Conservation (phyloP, 306 rosid species). For the Medicago truncatula region DNA sequence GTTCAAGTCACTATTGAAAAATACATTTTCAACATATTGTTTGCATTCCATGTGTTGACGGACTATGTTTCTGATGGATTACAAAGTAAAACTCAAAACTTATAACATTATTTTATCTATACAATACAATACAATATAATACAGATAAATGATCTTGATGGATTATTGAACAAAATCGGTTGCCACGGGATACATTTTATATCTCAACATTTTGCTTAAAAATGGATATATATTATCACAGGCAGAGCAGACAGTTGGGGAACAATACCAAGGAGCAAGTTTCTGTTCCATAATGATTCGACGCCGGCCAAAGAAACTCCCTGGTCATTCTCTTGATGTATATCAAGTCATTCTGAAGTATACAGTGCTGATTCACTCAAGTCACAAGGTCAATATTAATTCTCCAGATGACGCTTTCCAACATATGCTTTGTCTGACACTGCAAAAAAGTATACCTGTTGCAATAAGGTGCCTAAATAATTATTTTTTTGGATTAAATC, state of each 20-base stretch:
- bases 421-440: slow-evolving; percentile 1
- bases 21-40: not conserved
- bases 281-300: not conserved
- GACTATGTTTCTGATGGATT: not conserved
- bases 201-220: slow-evolving; percentile 18
- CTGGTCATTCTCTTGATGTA: slow-evolving; percentile 26
- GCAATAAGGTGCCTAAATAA: not conserved
- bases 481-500: slow-evolving; percentile 16
- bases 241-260: not conserved
- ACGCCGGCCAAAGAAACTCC: not conserved
- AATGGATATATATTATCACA: not conserved
- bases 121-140: slow-evolving; percentile 17
- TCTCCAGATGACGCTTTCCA: slow-evolving; percentile 22
- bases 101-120: not conserved
- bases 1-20: not conserved
- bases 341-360: not conserved
- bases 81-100: slow-evolving; percentile 3
- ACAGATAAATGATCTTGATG: slow-evolving; percentile 1
- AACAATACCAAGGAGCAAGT: not conserved
- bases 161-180: not conserved
- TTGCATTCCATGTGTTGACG: not conserved
- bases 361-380: slow-evolving; percentile 17
- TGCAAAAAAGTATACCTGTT: not conserved
- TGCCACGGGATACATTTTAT: not conserved
- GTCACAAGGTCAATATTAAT: slow-evolving; percentile 7